Evolutionary conservation across 192 early-diverging fungal species (phyloP), one percentile per base, ranked within the genome.

Genomic region (Rhizophlyctis rosea): DNA sequence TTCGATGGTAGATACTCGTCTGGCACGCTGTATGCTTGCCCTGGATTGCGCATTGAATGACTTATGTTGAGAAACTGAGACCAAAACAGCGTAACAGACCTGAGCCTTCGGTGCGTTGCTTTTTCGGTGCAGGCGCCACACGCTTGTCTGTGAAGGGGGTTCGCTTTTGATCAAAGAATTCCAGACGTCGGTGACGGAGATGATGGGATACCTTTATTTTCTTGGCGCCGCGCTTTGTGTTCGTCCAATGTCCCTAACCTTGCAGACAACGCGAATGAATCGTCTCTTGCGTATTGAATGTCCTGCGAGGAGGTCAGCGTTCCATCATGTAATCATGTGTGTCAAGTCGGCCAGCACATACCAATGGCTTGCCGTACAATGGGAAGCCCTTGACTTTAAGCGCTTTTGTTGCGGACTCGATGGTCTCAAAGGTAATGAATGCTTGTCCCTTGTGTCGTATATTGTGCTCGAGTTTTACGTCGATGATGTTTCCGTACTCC

Each of bases 391-490:
- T 89, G 3, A 93, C 80, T n/a, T n/a, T n/a, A 54, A 93, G 69
- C 1, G 96, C 94, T 48, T 82, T 87, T 27, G 72, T 66, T 1
- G 95, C 93, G 34, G 76, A 62, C 49, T 92, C 92, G 30, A 73
- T 61, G 25, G 85, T 70, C 61, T 85, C 81, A 70, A 91, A 98
- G 0, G 86, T 86, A 1, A 99, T 80, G 76, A 95, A 99, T 0
- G 95, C 96, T 68, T 99, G 96, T 18, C 96, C 96, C 58, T 92
- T 84, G 82, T 92, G 87, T 55, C 84, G 77, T 58, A 96, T 80
- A 75, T 90, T 88, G 61, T 71, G 65, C 57, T 91, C 91, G 7
- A 87, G 87, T 16, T 86, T 76, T 7, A 96, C 84, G 50, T 96
- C 89, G 1, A 94, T 56, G 11, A 99, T 80, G 34, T 89, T 71